phyloP scores from a whole-genome alignment of 176 grass and related monocot genomes.

The Ensete ventricosum region DNA sequence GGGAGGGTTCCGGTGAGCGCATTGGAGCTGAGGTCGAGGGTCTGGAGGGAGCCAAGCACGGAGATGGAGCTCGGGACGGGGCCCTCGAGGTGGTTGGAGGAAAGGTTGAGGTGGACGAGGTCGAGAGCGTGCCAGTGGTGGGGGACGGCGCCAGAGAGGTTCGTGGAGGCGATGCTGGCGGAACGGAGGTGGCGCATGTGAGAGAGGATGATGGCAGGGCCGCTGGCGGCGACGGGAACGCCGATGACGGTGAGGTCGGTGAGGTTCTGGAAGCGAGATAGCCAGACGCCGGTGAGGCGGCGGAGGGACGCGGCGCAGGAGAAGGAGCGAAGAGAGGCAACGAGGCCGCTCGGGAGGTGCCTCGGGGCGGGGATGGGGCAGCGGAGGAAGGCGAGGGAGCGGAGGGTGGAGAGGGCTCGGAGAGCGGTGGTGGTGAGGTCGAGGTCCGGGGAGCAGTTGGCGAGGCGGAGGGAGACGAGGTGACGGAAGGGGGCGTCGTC shows the following conservation, averaged over 20 bases:
- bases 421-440: slow-evolving; percentile 63
- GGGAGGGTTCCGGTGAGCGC: slow-evolving; percentile 57
- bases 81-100: slow-evolving; percentile 65
- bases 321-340: slow-evolving; percentile 45
- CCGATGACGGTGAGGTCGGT: slow-evolving; percentile 53
- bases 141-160: slow-evolving; percentile 71
- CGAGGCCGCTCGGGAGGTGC: slow-evolving; percentile 37
- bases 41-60: slow-evolving; percentile 45
- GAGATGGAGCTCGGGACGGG: slow-evolving; percentile 55
- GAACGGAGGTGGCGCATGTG: slow-evolving; percentile 49
- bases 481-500: slow-evolving; percentile 52
- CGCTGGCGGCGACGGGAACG: slow-evolving; percentile 38
- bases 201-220: slow-evolving; percentile 58
- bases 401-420: slow-evolving; percentile 48
- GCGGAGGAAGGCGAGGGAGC: slow-evolving; percentile 36
- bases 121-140: slow-evolving; percentile 82
- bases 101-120: slow-evolving; percentile 75
- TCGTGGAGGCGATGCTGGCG: slow-evolving; percentile 53
- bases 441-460: slow-evolving; percentile 65
- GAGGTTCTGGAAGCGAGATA: slow-evolving; percentile 66
- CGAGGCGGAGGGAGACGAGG: slow-evolving; percentile 56
- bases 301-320: slow-evolving; percentile 56
- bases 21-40: slow-evolving; percentile 81
- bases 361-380: slow-evolving; percentile 55
- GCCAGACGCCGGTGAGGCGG: slow-evolving; percentile 52